Percentiles rank a stretch among this genome's conserved stretches.
phyloP scores from a whole-genome alignment of 73 alveolate genomes.

The Effrenium voratum region DNA sequence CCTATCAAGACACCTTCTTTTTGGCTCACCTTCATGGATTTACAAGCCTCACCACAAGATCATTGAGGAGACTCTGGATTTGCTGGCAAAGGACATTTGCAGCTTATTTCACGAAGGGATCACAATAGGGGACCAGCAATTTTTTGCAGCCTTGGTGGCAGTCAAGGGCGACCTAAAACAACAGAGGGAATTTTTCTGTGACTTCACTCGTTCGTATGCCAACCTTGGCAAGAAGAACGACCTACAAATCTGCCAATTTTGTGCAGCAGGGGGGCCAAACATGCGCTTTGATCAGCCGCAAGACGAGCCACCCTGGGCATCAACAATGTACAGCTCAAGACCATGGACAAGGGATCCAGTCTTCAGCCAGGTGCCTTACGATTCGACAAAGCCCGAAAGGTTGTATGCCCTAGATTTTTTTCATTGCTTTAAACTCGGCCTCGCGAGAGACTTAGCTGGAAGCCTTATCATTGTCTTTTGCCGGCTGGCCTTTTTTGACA shows the following conservation, averaged over 20 bases:
- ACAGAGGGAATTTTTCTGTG: background rate
- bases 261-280: background rate
- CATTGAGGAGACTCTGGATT: background rate
- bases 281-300: background rate
- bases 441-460: background rate
- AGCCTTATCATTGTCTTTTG: background rate
- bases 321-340: background rate
- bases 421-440: background rate
- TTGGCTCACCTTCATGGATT: background rate
- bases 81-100: background rate
- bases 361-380: background rate
- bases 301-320: background rate
- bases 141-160: background rate
- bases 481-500: background rate
- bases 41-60: background rate
- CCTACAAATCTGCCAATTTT: background rate
- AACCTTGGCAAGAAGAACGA: background rate
- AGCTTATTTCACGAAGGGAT: background rate
- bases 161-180: conserved; percentile 40
- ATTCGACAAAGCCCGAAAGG: background rate
- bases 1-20: background rate
- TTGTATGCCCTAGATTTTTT: background rate
- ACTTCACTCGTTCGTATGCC: background rate
- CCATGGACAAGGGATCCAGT: background rate
- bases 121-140: too few species aligned